Conservation (phyloP, 305 asterid species). For the Rubia peregrina region DNA sequence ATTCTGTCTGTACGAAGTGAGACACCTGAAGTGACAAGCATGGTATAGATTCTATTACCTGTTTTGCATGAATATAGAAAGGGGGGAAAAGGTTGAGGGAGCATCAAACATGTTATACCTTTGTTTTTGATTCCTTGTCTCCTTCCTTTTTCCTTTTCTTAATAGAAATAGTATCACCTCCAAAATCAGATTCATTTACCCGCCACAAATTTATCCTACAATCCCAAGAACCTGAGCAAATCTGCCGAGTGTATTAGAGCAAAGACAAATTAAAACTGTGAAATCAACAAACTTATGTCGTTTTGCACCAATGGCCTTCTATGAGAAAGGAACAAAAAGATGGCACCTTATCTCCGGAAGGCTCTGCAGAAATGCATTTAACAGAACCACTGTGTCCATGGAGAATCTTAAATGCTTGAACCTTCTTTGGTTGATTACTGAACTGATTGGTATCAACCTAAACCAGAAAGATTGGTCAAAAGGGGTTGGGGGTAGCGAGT, state of each 20-base stretch:
- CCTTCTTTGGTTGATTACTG: slow-evolving; percentile 43
- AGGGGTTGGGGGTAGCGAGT: slow-evolving; percentile 18
- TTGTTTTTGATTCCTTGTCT: slow-evolving; percentile 46
- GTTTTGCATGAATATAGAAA: neutral
- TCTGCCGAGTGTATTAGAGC: slow-evolving; percentile 32
- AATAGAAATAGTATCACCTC: slow-evolving; percentile 45
- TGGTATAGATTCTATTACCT: neutral
- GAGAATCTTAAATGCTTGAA: slow-evolving; percentile 51
- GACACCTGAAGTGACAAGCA: neutral
- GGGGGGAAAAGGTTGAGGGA: neutral
- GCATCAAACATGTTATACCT: slow-evolving; percentile 42
- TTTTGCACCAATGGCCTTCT: neutral
- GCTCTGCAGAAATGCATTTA: slow-evolving; percentile 66
- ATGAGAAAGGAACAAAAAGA: slow-evolving; percentile 8
- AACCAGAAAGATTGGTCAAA: neutral
- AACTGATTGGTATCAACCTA: slow-evolving; percentile 56
- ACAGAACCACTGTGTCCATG: slow-evolving; percentile 77
- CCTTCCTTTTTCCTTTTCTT: slow-evolving; percentile 70
- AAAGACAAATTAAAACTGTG: slow-evolving; percentile 20
- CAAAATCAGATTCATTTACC: slow-evolving; percentile 36
- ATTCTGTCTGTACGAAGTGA: neutral
- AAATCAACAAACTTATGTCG: neutral
- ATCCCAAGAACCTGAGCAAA: slow-evolving; percentile 98
- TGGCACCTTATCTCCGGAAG: slow-evolving; percentile 64
- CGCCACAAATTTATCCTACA: slow-evolving; percentile 71